Evolutionary conservation across 139 green algal species (phyloP).

Genomic region (Tetratostichococcus sp.): DNA sequence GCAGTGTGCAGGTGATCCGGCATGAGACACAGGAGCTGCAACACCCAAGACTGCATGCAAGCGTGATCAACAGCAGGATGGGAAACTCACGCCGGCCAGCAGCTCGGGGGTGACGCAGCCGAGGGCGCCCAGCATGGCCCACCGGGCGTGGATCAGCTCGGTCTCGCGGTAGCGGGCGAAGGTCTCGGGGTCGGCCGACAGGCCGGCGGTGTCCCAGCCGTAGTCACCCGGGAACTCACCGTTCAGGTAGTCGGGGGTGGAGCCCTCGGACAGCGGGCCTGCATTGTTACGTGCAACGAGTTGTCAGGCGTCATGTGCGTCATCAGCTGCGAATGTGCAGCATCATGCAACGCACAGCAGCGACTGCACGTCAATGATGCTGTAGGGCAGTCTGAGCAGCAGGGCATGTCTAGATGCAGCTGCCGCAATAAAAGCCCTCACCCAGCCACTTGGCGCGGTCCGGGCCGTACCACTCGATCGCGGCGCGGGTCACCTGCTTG

Average conservation of each 20-base stretch:
- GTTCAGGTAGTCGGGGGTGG: conserved; percentile 17
- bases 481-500: conserved; percentile 53
- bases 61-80: neutral
- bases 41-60: neutral
- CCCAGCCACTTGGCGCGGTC: conserved; percentile 62
- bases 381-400: too few species aligned
- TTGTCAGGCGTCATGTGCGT: too few species aligned
- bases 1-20: neutral
- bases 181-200: conserved; percentile 94
- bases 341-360: too few species aligned
- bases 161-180: conserved; percentile 74
- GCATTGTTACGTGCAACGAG: too few species aligned
- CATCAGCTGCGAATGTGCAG: too few species aligned
- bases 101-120: conserved; percentile 26
- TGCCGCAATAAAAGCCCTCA: too few species aligned
- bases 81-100: conserved; percentile 5
- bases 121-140: conserved; percentile 83
- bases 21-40: neutral
- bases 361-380: too few species aligned
- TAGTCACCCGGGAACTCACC: conserved; percentile 92
- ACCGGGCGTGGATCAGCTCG: conserved; percentile 85
- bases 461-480: conserved; percentile 68
- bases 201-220: conserved; percentile 93
- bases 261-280: conserved; percentile 12
- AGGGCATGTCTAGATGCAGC: too few species aligned